Percentiles rank a stretch among this genome's conserved stretches.
Conservation (phyloP, 2,329 filamentous ascomycete species). For the Fonsecaea monophora region DNA sequence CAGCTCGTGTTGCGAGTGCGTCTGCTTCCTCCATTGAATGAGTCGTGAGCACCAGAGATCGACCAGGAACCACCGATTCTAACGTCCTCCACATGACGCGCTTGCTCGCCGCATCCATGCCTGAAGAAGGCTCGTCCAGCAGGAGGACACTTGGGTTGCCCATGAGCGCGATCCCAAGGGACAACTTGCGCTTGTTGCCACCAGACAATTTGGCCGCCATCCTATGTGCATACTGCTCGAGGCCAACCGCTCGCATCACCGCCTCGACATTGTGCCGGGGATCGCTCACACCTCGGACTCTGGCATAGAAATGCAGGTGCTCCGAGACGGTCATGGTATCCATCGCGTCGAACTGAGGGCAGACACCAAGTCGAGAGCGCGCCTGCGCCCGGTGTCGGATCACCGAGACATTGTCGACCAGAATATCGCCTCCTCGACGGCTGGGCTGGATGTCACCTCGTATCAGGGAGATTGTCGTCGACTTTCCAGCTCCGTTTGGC, state of each 20-base stretch:
- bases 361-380: constrained; percentile 82
- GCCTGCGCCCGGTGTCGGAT: constrained; percentile 74
- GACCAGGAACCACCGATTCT: constrained; percentile 72
- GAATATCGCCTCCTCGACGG: constrained; percentile 74
- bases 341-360: constrained; percentile 85
- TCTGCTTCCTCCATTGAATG: constrained; percentile 97
- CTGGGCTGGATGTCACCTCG: constrained; percentile 84
- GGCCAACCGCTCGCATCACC: constrained; percentile 80
- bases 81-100: constrained; percentile 92
- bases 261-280: constrained; percentile 78
- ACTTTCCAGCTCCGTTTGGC: constrained; percentile 90
- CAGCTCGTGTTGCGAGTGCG: constrained; percentile 80
- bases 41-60: constrained; percentile 86
- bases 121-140: constrained; percentile 86
- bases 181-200: constrained; percentile 93
- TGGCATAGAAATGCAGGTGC: constrained; percentile 86
- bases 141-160: constrained; percentile 87
- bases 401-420: constrained; percentile 79
- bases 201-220: constrained; percentile 83
- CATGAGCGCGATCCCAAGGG: constrained; percentile 87
- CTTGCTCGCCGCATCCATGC: constrained; percentile 89
- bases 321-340: constrained; percentile 90
- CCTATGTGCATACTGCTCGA: constrained; percentile 71
- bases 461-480: constrained; percentile 85
- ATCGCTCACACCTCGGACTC: constrained; percentile 77